Percentiles rank a stretch among this genome's conserved stretches.
Conservation (phyloP, 2,329 filamentous ascomycete species). For the Aspergillus fumigatiaffinis region DNA sequence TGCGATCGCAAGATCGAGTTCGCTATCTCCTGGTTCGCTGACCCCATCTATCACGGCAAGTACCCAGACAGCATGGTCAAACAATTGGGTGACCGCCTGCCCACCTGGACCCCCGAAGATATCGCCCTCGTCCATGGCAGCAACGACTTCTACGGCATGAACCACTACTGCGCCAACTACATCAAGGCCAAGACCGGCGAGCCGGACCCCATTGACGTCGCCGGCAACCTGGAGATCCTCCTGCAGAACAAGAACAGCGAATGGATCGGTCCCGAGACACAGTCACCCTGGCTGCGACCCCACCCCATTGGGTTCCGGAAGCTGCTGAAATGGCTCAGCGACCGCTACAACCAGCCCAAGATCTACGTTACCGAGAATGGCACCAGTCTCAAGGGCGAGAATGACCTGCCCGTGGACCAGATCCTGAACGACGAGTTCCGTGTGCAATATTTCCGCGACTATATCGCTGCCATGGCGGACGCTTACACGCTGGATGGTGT, state of each 20-base stretch:
- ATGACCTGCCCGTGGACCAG: conserved; percentile 65
- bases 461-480: conserved; percentile 71
- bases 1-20: conserved; percentile 81
- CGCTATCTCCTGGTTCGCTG: conserved; percentile 81
- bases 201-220: conserved; percentile 62
- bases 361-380: conserved; percentile 91
- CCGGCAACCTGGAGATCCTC: conserved; percentile 70
- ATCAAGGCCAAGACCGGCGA: conserved; percentile 66
- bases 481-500: conserved; percentile 70
- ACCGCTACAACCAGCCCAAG: conserved; percentile 69
- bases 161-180: conserved; percentile 88
- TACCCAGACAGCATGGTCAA: conserved; percentile 80
- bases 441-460: conserved; percentile 71
- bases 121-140: conserved; percentile 71
- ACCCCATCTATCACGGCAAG: conserved; percentile 78
- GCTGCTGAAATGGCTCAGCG: conserved; percentile 71
- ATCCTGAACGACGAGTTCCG: conserved; percentile 80
- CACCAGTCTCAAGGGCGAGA: conserved; percentile 78
- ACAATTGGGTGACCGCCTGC: conserved; percentile 75
- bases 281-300: conserved; percentile 76
- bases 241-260: conserved; percentile 69
- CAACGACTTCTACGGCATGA: conserved; percentile 94
- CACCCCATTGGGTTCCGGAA: conserved; percentile 73
- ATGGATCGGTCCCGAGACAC: conserved; percentile 74
- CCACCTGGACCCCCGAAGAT: conserved; percentile 70